Evolutionary conservation across 2,329 filamentous ascomycete species (phyloP), one percentile per base, ranked within the genome.

Genomic region (Botrytis tulipae): DNA sequence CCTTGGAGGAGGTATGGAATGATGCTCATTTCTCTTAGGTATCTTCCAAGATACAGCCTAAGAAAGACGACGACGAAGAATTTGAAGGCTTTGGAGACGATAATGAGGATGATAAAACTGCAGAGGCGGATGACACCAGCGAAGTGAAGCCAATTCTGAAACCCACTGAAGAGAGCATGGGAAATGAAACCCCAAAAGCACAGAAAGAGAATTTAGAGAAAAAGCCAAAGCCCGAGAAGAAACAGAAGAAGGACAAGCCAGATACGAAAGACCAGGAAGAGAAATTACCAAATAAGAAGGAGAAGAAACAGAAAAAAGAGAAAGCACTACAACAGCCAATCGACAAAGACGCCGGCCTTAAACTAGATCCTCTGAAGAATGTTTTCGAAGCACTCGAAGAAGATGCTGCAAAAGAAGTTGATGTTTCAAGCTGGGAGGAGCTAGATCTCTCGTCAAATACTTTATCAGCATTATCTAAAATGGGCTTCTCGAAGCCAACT

Each of bases 401-500:
- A 42, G 84, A 87, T 65, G 86, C 87, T 29, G 85, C 85, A n/a
- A 85, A 90, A 20, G 90, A 89, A 46, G 85, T 89, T 22, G 91
- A 96, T 80, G 87, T 97, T 70, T 93, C 93, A 22, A 91, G 89
- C 42, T 99, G 96, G 96, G 86, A 89, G 73, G 83, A 87, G 12
- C 83, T 99, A 51, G 88, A 91, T 8, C 85, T 99, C 3, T 95
- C 93, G 1, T 85, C 91, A 0, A 86, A 89, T 69, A 88, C 93
- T 0, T 84, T 97, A 29, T 89, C 90, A 2, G 89, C 93, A 25
- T 84, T 99, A 46, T 91, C 93, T 3, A 92, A 90, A 77, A 85
- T 98, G 75, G 92, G 91, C 73, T 98, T 98, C 81, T 81, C 87
- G 7, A 90, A 89, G 74, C 96, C 96, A 0, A 98, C 95, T 0